Base-by-base conservation (phyloP, 1,284 basidiomycete genomes). In the Pholiota adiposa region DNA sequence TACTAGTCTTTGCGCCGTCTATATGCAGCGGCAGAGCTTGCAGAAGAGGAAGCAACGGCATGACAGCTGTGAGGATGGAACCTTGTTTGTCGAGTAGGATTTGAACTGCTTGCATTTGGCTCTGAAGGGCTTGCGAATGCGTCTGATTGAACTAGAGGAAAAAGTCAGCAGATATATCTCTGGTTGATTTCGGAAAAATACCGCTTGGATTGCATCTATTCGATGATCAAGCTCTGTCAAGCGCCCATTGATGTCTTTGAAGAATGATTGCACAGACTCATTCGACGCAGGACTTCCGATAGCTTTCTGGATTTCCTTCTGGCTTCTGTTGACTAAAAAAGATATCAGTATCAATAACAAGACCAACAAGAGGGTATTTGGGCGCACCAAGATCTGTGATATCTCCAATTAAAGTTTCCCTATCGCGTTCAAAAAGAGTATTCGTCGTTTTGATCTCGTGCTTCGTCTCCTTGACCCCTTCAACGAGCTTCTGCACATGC, bases 11-110 rank as follows among this genome's bases (percentile, higher is more conserved):
- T n/a, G 79, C 72, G n/a, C 76, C 69, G 43, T 88, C 83, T 52
- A 89, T 77, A 61, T 87, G 83, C 0, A 82, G 69, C 1, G 87
- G 82, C 25, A 89, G 62, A 4, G 81, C 74, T 55, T 88, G 85
- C 3, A 89, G 61, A 7, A 86, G 72, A 21, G 88, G 85, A 5
- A 86, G 69, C 9, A 90, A 68, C 4, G 88, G 86, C 0, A 81
- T 62, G 2, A 90, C 69, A 16, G 82, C 73, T 18, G 82, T 67
- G 1, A 88, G 68, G 0, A 87, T 76, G 19, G 79, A 74, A 19
- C 74, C 74, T 67, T 86, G 83, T 61, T 87, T 85, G 16, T 85
- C 80, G 66, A 85, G 83, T 12, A 88, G 65, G 1, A 77, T 77
- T 62, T 85, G 85, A 43, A 89, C 73, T 9, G 77, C 75, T 65